Base-by-base conservation (phyloP, 257 asterid species). In the Schizonepeta tenuifolia region DNA sequence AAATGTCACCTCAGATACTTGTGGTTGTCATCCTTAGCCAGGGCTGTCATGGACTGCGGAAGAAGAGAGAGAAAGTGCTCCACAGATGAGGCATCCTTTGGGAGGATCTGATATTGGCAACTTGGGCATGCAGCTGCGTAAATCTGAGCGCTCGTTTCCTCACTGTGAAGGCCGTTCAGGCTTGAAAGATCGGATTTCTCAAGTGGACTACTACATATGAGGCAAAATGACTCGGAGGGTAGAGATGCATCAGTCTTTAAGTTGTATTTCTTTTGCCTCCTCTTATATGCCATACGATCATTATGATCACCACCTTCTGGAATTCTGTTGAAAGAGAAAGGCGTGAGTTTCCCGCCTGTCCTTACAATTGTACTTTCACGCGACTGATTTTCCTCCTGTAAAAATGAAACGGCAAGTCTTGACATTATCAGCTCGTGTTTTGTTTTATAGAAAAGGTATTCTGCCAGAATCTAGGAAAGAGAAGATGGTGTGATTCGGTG, bases 301-400 rank as follows among this genome's bases (percentile, higher is more conserved):
- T 75, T 60, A 38, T 10, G 74, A 77, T 86, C 83, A 44, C 79
- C 86, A 70, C 50, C 83, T 77, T 86, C 97, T 12, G 94, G 92
- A 75, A 87, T 84, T 53, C 74, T 79, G 41, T 90, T 92, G 86
- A 92, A 92, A 67, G 83, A 84, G 82, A 92, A 92, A 47, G 98
- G 98, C 4, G 90, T 88, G 50, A 92, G 96, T 88, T 92, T 92
- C 83, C 96, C 98, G 5, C 90, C 98, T 24, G 98, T 92, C 76
- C 98, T 84, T 70, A 90, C 85, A 66, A 94, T 94, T 59, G 97
- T 94, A 87, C 97, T 88, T 78, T 89, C 97, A 41, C 99, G 90
- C 10, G 99, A 89, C 41, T 90, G 95, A 81, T 94, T 94, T 70
- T 94, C 99, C 71, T 86, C 92, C 99, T 94, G 89, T 71, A 60